Evolutionary conservation across 1,139 yeast species (phyloP).

Genomic region (Arxiozyma slooffiae): DNA sequence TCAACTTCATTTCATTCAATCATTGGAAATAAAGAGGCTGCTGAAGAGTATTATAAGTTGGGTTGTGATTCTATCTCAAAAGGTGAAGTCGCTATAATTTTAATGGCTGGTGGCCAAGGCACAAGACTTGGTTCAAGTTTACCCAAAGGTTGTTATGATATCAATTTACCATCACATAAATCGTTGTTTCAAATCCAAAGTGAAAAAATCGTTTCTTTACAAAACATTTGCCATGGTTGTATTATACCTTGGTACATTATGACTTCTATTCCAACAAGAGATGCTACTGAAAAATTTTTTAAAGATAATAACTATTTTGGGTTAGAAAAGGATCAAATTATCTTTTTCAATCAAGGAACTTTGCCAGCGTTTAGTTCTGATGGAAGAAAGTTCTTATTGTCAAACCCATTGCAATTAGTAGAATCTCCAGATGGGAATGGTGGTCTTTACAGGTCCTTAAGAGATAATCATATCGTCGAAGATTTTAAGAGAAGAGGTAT

Average conservation of each 20-base stretch:
- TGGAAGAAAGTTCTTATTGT: slow-evolving; percentile 63
- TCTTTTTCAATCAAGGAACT: slow-evolving; percentile 89
- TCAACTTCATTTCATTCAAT: slow-evolving; percentile 24
- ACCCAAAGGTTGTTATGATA: slow-evolving; percentile 92
- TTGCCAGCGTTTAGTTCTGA: slow-evolving; percentile 74
- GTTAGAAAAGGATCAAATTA: slow-evolving; percentile 45
- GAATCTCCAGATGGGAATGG: slow-evolving; percentile 98
- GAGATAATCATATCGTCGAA: slow-evolving; percentile 50
- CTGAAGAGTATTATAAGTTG: slow-evolving; percentile 40
- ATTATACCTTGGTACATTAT: slow-evolving; percentile 78
- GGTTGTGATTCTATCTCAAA: slow-evolving; percentile 64
- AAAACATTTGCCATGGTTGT: slow-evolving; percentile 40
- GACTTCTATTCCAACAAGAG: slow-evolving; percentile 89
- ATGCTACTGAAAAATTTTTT: slow-evolving; percentile 68
- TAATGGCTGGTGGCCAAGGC: slow-evolving; percentile 98
- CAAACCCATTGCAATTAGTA: slow-evolving; percentile 45
- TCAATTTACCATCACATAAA: slow-evolving; percentile 73
- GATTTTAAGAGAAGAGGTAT: slow-evolving; percentile 65
- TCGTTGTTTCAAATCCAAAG: slow-evolving; percentile 89
- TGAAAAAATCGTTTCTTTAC: slow-evolving; percentile 63
- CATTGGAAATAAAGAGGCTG: slow-evolving; percentile 22
- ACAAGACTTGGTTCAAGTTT: slow-evolving; percentile 79
- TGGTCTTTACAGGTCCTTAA: slow-evolving; percentile 81
- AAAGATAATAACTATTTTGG: slow-evolving; percentile 58
- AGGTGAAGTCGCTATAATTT: slow-evolving; percentile 75